Conservation (phyloP, 495 filamentous ascomycete genomes). For the Neurospora discreta region DNA sequence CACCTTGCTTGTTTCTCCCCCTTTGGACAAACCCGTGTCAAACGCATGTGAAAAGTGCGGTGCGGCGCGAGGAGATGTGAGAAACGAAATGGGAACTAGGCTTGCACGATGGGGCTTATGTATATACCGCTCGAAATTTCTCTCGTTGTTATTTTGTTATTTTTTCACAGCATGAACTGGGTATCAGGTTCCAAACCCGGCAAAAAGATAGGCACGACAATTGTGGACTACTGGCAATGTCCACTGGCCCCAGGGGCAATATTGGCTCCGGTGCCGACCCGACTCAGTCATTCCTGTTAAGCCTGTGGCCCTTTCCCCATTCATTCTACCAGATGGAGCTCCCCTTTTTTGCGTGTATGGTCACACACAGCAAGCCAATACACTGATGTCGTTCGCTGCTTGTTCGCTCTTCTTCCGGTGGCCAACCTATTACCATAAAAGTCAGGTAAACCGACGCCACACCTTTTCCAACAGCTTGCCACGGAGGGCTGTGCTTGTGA, state of each 20-base stretch:
- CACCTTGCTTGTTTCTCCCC: not conserved
- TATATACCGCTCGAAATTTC: not conserved
- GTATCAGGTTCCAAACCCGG: not conserved
- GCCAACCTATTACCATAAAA: not conserved
- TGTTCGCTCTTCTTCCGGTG: not conserved
- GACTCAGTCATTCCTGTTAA: not conserved
- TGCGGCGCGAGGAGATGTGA: not conserved
- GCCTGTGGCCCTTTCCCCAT: not conserved
- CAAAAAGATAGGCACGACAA: not conserved
- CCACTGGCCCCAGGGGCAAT: not conserved
- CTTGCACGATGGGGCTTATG: not conserved
- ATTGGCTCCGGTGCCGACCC: not conserved
- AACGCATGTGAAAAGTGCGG: not conserved
- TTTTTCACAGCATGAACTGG: not conserved
- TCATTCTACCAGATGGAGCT: not conserved
- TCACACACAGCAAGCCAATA: not conserved
- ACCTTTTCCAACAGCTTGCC: not conserved
- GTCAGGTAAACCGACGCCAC: not conserved
- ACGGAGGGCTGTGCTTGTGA: not conserved
- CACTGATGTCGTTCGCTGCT: not conserved
- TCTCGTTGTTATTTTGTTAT: not conserved
- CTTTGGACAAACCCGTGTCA: not conserved
- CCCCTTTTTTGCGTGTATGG: not conserved
- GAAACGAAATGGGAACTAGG: not conserved
- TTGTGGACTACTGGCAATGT: not conserved